phyloP scores from a whole-genome alignment of 495 filamentous ascomycete genomes.

The Penicillium roqueforti region DNA sequence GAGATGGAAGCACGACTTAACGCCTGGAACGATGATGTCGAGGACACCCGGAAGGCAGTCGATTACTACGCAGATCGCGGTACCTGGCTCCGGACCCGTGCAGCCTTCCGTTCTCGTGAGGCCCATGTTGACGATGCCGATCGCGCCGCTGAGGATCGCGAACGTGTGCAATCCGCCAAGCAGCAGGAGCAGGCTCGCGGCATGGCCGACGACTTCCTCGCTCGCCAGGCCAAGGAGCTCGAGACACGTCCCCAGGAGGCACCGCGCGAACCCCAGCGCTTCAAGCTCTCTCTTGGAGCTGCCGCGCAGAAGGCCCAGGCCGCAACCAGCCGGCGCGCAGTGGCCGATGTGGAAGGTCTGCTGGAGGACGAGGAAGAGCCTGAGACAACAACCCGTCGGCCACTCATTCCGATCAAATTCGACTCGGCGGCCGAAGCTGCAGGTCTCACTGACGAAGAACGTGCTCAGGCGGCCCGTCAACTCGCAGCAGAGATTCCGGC shows the following conservation, averaged over 20 bases:
- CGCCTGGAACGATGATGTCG: slow-evolving; percentile 86
- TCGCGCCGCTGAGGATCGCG: slow-evolving; percentile 69
- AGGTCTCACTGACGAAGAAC: slow-evolving; percentile 77
- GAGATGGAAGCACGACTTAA: slow-evolving; percentile 67
- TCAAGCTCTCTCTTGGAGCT: slow-evolving; percentile 90
- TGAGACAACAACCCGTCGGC: slow-evolving; percentile 65
- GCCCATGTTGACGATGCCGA: slow-evolving; percentile 73
- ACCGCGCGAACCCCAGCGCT: slow-evolving; percentile 72
- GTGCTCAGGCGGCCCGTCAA: slow-evolving; percentile 70
- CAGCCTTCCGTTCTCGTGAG: slow-evolving; percentile 67
- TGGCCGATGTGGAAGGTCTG: slow-evolving; percentile 89
- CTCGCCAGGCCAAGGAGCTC: slow-evolving; percentile 81
- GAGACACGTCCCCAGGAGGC: slow-evolving; percentile 49
- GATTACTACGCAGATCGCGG: slow-evolving; percentile 85
- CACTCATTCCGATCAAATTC: slow-evolving; percentile 88
- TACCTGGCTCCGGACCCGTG: slow-evolving; percentile 79
- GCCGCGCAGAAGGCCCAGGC: slow-evolving; percentile 78
- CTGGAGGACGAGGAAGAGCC: slow-evolving; percentile 90
- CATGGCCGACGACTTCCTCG: slow-evolving; percentile 91
- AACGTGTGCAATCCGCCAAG: slow-evolving; percentile 62
- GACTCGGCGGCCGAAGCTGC: slow-evolving; percentile 67
- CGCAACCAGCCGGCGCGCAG: slow-evolving; percentile 69
- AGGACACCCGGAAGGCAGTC: slow-evolving; percentile 65
- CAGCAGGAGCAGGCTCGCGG: slow-evolving; percentile 75
- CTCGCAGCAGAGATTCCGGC: slow-evolving; percentile 87